Base-by-base conservation (phyloP, 139 green algal genomes). In the Ettlia oleoabundans region DNA sequence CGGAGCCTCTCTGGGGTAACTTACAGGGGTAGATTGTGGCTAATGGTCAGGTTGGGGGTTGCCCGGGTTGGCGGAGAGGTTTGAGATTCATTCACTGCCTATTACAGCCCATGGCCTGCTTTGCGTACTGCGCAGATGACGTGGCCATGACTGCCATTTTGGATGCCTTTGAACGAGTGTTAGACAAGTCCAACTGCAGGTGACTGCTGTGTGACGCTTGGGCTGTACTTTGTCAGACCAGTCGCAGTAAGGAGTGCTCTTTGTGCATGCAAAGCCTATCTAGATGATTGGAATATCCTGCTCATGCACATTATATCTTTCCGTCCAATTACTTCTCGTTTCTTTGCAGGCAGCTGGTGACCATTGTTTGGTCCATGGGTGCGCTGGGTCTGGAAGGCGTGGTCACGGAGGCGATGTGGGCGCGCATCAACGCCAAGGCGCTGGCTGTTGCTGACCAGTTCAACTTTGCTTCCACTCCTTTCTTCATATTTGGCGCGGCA, bases 281-380 rank as follows among this genome's bases (percentile, higher is more conserved):
- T n/a, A n/a, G n/a, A n/a, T n/a, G n/a, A n/a, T n/a, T n/a, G n/a
- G n/a, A n/a, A n/a, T n/a, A n/a, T n/a, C n/a, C n/a, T n/a, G n/a
- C n/a, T n/a, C n/a, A n/a, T n/a, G n/a, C n/a, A n/a, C n/a, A n/a
- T n/a, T n/a, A n/a, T n/a, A n/a, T n/a, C n/a, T n/a, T n/a, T n/a
- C n/a, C n/a, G n/a, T n/a, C n/a, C n/a, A n/a, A n/a, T 42, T 26
- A 26, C 21, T 21, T 4, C 62, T 33, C n/a, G 28, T 30, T 71
- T 2, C 1, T 19, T 43, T 6, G 71, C 71, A 78, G 71, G 71
- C 71, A 78, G 71, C 71, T 78, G 71, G 71, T 78, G 32, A 78
- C 51, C 1, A 43, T 33, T 9, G 71, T 66, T 30, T 78, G 71
- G 71, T 35, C 73, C 24, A 35, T 80, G 73, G 73, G 73, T 0